Evolutionary conservation across 106 monocot species (phyloP), one percentile per base, ranked within the genome.

Genomic region (Cymbidium sinense): DNA sequence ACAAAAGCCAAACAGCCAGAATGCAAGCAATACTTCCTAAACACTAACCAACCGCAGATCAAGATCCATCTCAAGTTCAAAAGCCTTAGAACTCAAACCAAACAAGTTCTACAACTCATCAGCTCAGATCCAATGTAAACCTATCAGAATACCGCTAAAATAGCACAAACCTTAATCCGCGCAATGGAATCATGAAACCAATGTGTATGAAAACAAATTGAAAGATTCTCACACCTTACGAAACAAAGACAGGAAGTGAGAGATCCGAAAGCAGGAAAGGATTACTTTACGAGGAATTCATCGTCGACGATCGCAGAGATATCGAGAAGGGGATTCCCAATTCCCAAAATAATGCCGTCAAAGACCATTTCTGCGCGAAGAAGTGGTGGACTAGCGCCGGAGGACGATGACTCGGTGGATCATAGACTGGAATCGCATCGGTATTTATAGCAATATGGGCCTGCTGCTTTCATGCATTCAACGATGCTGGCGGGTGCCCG

Each of bases 321-420:
- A 77, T 95, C 95, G 64, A 95, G 95, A 67, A 92, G 88, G 17
- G 95, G 95, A 64, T 95, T 95, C 6, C 92, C 92, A 92, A 90
- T 95, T 21, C 95, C 95, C 39, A 95, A 65, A 23, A 95, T 88
- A 33, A 92, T 50, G 20, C 92, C 92, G 12, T 95, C 90, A 69
- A 43, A 76, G 11, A 51, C 89, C 95, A 95, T 95, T 82, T 71
- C 33, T 21, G 61, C 4, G 29, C 15, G 33, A 67, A 23, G 67
- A 12, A 39, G 37, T 4, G 67, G 67, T 33, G 1, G 64, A 4
- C 27, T 9, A 3, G 30, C 2, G 13, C 1, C 2, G 0, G 13
- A 0, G 65, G 17, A 13, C 67, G 31, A 58, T 58, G 21, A 15
- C 19, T 52, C 3, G 52, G 17, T 15, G 12, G 52, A 13, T 52